Percentiles rank a stretch among this genome's conserved stretches.
Conservation (phyloP, 495 filamentous ascomycete species). For the Penicillium crystallinum region DNA sequence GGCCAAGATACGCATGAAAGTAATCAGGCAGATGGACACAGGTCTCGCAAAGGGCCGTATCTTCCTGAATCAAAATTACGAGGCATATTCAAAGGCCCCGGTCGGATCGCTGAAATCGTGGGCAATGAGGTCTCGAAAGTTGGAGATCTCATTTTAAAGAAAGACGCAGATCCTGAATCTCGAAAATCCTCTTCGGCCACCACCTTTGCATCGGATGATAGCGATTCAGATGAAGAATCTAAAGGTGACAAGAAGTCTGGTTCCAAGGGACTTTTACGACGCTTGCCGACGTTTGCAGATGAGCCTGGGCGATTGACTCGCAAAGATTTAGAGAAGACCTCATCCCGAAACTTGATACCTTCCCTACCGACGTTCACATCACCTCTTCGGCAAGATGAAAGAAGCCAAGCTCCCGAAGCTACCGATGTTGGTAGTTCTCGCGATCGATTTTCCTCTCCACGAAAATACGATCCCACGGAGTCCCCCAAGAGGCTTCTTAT, state of each 20-base stretch:
- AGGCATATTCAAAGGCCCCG: constrained; percentile 51
- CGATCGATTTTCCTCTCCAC: constrained; percentile 6
- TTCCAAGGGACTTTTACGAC: constrained; percentile 26
- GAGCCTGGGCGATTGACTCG: constrained; percentile 29
- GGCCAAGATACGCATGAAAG: constrained; percentile 15
- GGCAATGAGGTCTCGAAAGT: constrained; percentile 54
- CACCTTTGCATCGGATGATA: constrained; percentile 37
- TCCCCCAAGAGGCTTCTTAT: constrained; percentile 6
- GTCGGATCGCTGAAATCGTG: constrained; percentile 49
- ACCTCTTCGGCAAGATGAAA: constrained; percentile 37
- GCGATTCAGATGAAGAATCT: constrained; percentile 40
- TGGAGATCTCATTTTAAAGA: constrained; percentile 52
- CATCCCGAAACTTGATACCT: constrained; percentile 26
- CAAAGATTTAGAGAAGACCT: constrained; percentile 28
- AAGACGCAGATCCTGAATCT: constrained; percentile 33
- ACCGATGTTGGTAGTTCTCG: constrained; percentile 14
- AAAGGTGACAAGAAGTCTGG: constrained; percentile 26
- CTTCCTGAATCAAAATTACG: constrained; percentile 39
- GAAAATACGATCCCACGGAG: constrained; percentile 8
- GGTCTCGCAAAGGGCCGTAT: constrained; percentile 23
- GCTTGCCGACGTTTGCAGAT: constrained; percentile 32
- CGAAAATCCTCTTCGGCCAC: constrained; percentile 38
- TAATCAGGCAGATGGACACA: constrained; percentile 13
- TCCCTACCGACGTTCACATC: constrained; percentile 51
- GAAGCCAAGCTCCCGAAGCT: constrained; percentile 13